Evolutionary conservation across 768 basidiomycete species (phyloP).

Genomic region (Boletus sensibilis): DNA sequence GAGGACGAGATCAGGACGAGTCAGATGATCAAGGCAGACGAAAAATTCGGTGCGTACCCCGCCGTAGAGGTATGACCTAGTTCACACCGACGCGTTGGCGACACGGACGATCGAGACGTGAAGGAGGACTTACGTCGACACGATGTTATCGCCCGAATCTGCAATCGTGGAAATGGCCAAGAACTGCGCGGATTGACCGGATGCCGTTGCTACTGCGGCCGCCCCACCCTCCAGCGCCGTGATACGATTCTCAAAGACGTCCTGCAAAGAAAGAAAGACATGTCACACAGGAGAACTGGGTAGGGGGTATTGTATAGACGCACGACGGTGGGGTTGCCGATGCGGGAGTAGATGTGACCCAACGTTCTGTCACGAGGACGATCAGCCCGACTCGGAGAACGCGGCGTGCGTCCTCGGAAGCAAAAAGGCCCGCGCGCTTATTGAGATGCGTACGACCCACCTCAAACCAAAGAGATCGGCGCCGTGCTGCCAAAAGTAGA

Average conservation of each 20-base stretch:
- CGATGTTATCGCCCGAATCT: slow-evolving; percentile 60
- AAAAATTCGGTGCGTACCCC: slow-evolving; percentile 40
- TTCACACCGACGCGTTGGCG: not conserved
- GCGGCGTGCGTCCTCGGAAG: not conserved
- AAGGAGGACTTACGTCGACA: slow-evolving; percentile 45
- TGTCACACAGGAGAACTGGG: not conserved
- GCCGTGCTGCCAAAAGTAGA: slow-evolving; percentile 41
- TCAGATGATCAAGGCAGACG: not conserved
- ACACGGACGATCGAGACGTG: not conserved
- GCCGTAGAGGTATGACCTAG: slow-evolving; percentile 56
- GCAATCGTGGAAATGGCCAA: slow-evolving; percentile 56
- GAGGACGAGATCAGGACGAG: not conserved
- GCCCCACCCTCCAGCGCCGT: slow-evolving; percentile 63
- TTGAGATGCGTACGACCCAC: slow-evolving; percentile 12
- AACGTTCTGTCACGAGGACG: slow-evolving; percentile 26
- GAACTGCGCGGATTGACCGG: slow-evolving; percentile 64
- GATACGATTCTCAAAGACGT: slow-evolving; percentile 65
- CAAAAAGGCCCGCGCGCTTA: too few species aligned
- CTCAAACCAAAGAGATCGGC: slow-evolving; percentile 53
- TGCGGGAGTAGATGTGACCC: slow-evolving; percentile 55
- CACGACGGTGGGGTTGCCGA: slow-evolving; percentile 57
- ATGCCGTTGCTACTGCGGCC: slow-evolving; percentile 55
- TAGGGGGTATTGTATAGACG: slow-evolving; percentile 18
- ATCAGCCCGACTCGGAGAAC: not conserved
- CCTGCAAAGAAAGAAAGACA: slow-evolving; percentile 29